Percentiles rank a stretch among this genome's conserved stretches.
Conservation (phyloP, 2,329 filamentous ascomycete species). For the Curvularia hawaiiensis region DNA sequence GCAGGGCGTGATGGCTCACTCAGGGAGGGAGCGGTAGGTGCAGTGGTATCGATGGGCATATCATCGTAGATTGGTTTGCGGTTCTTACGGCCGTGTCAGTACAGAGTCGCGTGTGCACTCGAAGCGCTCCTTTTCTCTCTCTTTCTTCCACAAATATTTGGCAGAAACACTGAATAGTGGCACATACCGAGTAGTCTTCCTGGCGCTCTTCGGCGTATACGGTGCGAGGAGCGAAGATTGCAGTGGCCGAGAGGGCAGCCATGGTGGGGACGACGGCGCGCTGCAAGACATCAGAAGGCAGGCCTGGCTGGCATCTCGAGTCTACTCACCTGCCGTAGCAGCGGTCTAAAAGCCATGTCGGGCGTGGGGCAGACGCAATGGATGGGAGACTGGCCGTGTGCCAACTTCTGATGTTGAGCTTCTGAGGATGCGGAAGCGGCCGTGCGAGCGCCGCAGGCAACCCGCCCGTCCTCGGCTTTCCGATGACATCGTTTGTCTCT, state of each 20-base stretch:
- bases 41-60: constrained; percentile 46
- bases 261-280: constrained; percentile 56
- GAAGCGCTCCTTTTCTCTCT: neutral
- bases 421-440: constrained; percentile 16
- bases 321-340: constrained; percentile 58
- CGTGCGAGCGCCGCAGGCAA: constrained; percentile 13
- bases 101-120: neutral
- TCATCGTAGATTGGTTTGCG: constrained; percentile 80
- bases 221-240: constrained; percentile 54
- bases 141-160: neutral
- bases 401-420: constrained; percentile 31
- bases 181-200: constrained; percentile 28
- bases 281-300: constrained; percentile 41
- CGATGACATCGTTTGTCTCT: constrained; percentile 23
- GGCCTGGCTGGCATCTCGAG: no score
- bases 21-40: constrained; percentile 47
- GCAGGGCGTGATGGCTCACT: constrained; percentile 32
- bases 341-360: constrained; percentile 59
- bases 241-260: constrained; percentile 51
- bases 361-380: constrained; percentile 40
- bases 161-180: neutral
- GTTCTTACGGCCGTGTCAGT: constrained; percentile 21
- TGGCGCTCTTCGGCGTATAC: constrained; percentile 55
- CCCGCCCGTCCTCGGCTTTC: constrained; percentile 20
- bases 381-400: constrained; percentile 26